Evolutionary conservation across 1,284 basidiomycete genomes (phyloP), one percentile per base, ranked within the genome.

Genomic region (Bjerkandera adusta): DNA sequence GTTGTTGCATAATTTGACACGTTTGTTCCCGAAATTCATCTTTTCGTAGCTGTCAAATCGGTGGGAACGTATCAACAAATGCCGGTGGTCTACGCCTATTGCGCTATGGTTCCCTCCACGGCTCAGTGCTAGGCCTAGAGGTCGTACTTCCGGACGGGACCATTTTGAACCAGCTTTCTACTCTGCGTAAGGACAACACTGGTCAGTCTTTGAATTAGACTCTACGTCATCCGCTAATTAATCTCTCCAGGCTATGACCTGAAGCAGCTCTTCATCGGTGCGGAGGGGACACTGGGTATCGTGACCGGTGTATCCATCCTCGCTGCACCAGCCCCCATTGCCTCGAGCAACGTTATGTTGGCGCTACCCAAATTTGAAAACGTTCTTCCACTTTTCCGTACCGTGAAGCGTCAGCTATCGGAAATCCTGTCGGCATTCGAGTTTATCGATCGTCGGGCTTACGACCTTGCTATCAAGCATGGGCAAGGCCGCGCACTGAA

Each of bases 351-450:
- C 58, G 76, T 89, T 52, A 81, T 91, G 50, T 71, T 91, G 32
- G 86, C 86, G 3, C 71, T 89, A 6, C 86, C 88, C 6, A 77
- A 75, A 22, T 90, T 87, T 62, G 76, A 83, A 39, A 86, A 88
- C 54, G 77, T 90, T 5, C 74, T 82, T n/a, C 83, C 85, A 0
- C 67, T 88, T 10, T 88, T 77, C 65, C 76, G 78, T 63, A 81
- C 69, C 43, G 82, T 81, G 43, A 87, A 85, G 63, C 72, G 75
- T 21, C 83, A 92, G 57, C 75, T 98, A 5, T 94, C 91, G 5
- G 97, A 99, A 70, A 97, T 99, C 52, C 78, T 99, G 18, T 97
- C 93, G 1, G 97, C 97, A 0, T 99, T 99, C 64, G 97, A 99
- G 67, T 98, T 91, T 68, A 92, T 97, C 50, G 97, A 99, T 65